Percentiles rank a stretch among this genome's conserved stretches.
Conservation (phyloP, 148 eudicot genomes). For the Camellia japonica region DNA sequence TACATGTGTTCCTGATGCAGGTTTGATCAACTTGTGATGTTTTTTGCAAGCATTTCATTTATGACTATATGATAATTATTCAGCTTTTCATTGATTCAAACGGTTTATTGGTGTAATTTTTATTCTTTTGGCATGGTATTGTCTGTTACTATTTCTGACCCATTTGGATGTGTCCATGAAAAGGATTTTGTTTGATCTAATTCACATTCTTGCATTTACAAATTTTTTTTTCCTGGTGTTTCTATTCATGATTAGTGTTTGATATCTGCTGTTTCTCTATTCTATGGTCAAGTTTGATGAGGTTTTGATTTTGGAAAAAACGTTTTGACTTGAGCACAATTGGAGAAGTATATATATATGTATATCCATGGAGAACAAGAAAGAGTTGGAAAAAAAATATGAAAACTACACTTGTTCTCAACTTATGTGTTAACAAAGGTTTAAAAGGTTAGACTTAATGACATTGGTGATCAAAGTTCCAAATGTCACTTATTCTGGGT, state of each 20-base stretch:
- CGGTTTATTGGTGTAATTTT: constrained; percentile 10
- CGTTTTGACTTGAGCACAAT: neutral
- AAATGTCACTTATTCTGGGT: too few species aligned
- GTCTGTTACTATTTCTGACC: neutral
- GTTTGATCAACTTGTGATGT: constrained; percentile 27
- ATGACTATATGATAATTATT: neutral
- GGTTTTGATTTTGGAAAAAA: neutral
- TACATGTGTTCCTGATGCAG: constrained; percentile 73
- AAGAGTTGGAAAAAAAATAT: neutral
- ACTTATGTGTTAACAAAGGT: neutral
- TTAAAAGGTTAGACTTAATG: neutral
- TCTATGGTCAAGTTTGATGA: constrained; percentile 4
- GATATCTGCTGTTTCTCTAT: neutral
- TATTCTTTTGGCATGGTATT: neutral
- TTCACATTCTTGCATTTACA: neutral
- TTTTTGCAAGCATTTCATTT: neutral
- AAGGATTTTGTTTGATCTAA: neutral
- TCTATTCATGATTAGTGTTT: neutral
- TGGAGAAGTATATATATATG: neutral
- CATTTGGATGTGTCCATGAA: neutral
- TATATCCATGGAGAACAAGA: neutral
- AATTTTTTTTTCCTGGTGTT: neutral
- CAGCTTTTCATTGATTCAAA: neutral
- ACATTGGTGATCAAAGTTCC: neutral
- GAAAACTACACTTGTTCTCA: neutral